Percentiles rank a stretch among this genome's conserved stretches.
These are phyloP conservation scores for Podosphaera fusca DNA, from an alignment of 2,329 filamentous ascomycete species.

Conservation along the genomic window DNA sequence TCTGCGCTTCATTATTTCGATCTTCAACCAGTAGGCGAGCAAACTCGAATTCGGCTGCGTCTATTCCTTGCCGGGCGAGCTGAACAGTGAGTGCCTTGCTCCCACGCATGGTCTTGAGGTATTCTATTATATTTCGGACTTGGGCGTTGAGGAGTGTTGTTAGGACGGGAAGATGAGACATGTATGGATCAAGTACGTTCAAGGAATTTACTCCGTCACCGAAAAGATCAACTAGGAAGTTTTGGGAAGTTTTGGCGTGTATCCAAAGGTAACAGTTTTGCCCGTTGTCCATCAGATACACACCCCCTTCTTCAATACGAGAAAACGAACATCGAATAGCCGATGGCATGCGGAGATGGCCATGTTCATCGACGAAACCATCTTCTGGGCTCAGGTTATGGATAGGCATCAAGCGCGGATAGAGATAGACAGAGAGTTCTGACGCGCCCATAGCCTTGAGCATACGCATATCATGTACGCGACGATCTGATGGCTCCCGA, in stretches of 20 bases:
- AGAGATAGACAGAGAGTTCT: slow-evolving; percentile 79
- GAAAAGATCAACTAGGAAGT: slow-evolving; percentile 75
- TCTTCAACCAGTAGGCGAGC: slow-evolving; percentile 79
- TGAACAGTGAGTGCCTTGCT: slow-evolving; percentile 78
- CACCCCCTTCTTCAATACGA: slow-evolving; percentile 75
- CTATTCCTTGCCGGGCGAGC: slow-evolving; percentile 73
- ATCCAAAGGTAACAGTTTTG: slow-evolving; percentile 84
- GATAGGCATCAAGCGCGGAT: slow-evolving; percentile 76
- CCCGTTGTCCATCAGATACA: slow-evolving; percentile 86
- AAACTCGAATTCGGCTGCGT: slow-evolving; percentile 93
- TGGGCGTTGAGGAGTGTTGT: slow-evolving; percentile 88
- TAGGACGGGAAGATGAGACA: slow-evolving; percentile 56
- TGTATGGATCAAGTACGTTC: slow-evolving; percentile 59
- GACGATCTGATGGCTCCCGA: slow-evolving; percentile 69
- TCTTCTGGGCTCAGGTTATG: slow-evolving; percentile 76
- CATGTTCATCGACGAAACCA: slow-evolving; percentile 72
- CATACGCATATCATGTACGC: slow-evolving; percentile 79
- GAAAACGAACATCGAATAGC: slow-evolving; percentile 64
- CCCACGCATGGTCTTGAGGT: slow-evolving; percentile 55
- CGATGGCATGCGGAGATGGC: slow-evolving; percentile 66
- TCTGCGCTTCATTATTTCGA: slow-evolving; percentile 90
- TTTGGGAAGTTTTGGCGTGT: slow-evolving; percentile 76
- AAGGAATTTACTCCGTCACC: slow-evolving; percentile 50
- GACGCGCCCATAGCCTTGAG: slow-evolving; percentile 67
- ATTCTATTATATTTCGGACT: slow-evolving; percentile 79